Percentiles rank a stretch among this genome's conserved stretches.
Conservation (phyloP, 148 eudicot species). For the Nepenthes mirabilis region DNA sequence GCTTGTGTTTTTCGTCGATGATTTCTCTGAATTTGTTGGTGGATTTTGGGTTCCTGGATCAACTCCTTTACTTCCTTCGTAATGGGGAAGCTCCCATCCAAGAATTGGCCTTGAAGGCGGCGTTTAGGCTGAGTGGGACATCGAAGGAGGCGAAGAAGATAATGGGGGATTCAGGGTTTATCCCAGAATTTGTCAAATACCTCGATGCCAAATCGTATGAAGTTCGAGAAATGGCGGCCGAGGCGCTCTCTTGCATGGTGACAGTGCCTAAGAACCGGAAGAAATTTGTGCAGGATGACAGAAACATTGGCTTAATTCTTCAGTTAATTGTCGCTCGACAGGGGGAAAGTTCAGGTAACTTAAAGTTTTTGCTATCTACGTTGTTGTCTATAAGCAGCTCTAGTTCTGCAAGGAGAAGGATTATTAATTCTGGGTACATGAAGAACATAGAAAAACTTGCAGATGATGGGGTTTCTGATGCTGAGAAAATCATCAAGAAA, state of each 20-base stretch:
- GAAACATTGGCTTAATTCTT: slow-evolving; percentile 39
- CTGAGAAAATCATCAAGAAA: slow-evolving; percentile 63
- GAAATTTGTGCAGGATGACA: slow-evolving; percentile 53
- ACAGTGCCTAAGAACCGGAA: slow-evolving; percentile 52
- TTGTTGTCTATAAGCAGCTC: slow-evolving; percentile 45
- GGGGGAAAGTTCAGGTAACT: slow-evolving; percentile 24
- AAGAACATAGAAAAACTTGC: slow-evolving; percentile 70
- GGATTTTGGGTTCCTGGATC: slow-evolving; percentile 46
- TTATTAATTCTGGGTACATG: slow-evolving; percentile 46
- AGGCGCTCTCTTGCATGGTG: slow-evolving; percentile 41
- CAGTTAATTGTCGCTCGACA: slow-evolving; percentile 43
- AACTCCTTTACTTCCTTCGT: slow-evolving; percentile 37
- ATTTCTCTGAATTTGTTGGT: slow-evolving; percentile 28
- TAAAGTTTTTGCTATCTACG: slow-evolving; percentile 42
- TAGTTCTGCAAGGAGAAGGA: slow-evolving; percentile 49
- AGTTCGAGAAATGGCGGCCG: slow-evolving; percentile 71
- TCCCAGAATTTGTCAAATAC: slow-evolving; percentile 58
- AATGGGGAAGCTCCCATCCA: slow-evolving; percentile 57
- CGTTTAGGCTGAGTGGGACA: slow-evolving; percentile 36
- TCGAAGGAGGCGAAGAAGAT: slow-evolving; percentile 71
- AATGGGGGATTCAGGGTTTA: slow-evolving; percentile 80
- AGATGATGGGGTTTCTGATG: slow-evolving; percentile 62
- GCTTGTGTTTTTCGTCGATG: slow-evolving; percentile 29
- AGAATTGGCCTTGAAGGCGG: slow-evolving; percentile 66
- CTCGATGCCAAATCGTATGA: slow-evolving; percentile 61